Evolutionary conservation across 2,329 filamentous ascomycete genomes (phyloP).

Genomic region (Capronia epimyces): DNA sequence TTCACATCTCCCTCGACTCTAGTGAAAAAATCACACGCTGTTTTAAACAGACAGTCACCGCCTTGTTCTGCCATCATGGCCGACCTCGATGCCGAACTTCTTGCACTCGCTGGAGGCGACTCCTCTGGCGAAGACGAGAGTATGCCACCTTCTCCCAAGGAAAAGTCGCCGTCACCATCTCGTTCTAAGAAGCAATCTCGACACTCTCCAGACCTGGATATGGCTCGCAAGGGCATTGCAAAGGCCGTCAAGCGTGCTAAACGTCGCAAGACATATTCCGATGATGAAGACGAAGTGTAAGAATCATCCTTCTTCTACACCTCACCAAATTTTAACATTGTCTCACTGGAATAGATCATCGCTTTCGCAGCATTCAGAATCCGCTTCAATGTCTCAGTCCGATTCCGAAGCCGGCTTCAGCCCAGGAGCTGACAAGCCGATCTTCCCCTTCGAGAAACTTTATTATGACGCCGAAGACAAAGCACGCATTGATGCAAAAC

Average conservation of each 20-base stretch:
- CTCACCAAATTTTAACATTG: constrained; percentile 4
- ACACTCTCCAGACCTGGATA: constrained; percentile 41
- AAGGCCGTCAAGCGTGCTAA: constrained; percentile 42
- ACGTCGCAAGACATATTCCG: constrained; percentile 54
- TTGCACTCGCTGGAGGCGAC: constrained; percentile 80
- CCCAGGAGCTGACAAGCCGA: constrained; percentile 48
- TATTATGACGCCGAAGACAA: constrained; percentile 71
- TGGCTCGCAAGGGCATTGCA: constrained; percentile 45
- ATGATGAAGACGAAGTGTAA: constrained; percentile 79
- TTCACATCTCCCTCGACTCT: not conserved
- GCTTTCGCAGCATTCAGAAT: constrained; percentile 66
- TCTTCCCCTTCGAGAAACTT: constrained; percentile 79
- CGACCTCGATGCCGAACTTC: constrained; percentile 86
- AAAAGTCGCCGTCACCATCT: constrained; percentile 50
- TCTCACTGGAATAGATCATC: constrained; percentile 55
- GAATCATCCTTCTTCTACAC: constrained; percentile 31
- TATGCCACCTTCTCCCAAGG: constrained; percentile 53
- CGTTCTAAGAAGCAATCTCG: constrained; percentile 40
- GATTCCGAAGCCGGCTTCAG: constrained; percentile 67
- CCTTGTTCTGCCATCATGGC: constrained; percentile 55
- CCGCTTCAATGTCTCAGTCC: constrained; percentile 84
- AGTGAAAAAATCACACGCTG: not conserved
- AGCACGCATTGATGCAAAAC: constrained; percentile 72
- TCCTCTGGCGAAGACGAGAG: constrained; percentile 51
- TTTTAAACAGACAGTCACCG: not conserved